These are phyloP conservation scores for Oenanthe sinensis DNA, from an alignment of 129 eudicot species.

Conservation along the genomic window DNA sequence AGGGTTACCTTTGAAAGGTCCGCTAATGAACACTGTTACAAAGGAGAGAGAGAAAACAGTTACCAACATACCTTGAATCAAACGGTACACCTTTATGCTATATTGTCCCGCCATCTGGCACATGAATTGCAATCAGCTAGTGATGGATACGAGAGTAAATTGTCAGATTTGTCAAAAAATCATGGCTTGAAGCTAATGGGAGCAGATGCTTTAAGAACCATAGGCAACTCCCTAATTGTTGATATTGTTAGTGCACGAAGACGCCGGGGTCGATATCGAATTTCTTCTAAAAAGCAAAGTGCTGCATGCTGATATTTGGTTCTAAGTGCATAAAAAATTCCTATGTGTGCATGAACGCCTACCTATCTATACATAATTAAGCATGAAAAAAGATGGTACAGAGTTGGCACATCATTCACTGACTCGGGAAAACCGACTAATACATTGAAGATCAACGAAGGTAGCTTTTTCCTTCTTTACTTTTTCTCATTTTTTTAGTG, in stretches of 20 bases:
- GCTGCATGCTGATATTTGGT: slow-evolving; percentile 2
- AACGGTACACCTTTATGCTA: slow-evolving; percentile 53
- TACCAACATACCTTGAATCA: slow-evolving; percentile 20
- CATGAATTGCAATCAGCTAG: slow-evolving; percentile 42
- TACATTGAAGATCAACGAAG: neutral
- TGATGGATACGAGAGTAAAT: slow-evolving; percentile 35
- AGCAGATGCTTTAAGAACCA: slow-evolving; percentile 35
- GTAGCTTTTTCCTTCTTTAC: neutral
- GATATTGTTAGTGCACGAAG: slow-evolving; percentile 45
- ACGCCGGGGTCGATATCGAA: slow-evolving; percentile 56
- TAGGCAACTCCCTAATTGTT: slow-evolving; percentile 36
- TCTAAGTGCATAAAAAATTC: neutral
- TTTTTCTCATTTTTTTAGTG: neutral
- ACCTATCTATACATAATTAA: neutral
- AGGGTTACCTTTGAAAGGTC: slow-evolving; percentile 39
- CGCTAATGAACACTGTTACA: slow-evolving; percentile 16
- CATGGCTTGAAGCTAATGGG: slow-evolving; percentile 81
- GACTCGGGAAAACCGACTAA: neutral
- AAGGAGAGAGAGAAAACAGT: slow-evolving; percentile 18
- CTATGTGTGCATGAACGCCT: slow-evolving; percentile 15
- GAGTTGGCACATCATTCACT: slow-evolving; percentile 3
- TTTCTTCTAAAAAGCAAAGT: slow-evolving; percentile 20
- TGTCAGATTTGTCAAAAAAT: slow-evolving; percentile 39
- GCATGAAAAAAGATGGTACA: neutral
- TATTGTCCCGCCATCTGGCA: slow-evolving; percentile 68